Percentiles rank a stretch among this genome's conserved stretches.
Evolutionary conservation across 2,329 filamentous ascomycete species (phyloP).

Genomic region (Pseudogymnoascus sp.): DNA sequence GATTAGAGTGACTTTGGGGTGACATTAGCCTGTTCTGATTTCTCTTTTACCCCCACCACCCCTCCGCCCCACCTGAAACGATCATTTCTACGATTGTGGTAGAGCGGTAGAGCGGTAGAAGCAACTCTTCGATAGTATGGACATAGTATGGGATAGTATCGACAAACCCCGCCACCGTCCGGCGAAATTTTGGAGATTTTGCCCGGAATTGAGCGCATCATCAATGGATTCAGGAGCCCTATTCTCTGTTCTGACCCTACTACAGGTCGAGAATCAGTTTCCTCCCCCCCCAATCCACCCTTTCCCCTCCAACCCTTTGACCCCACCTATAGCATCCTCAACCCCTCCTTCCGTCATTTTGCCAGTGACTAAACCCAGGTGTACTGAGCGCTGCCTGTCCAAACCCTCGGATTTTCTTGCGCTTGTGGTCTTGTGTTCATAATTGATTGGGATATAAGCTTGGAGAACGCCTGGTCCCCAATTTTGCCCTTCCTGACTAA

Average conservation of each 20-base stretch:
- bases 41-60: background rate
- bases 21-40: conserved; percentile 1
- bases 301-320: background rate
- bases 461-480: background rate
- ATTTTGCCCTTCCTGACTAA: background rate
- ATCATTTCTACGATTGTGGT: background rate
- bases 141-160: background rate
- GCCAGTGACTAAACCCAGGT: conserved; percentile 4
- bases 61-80: conserved; percentile 3
- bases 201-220: background rate
- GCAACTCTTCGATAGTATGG: background rate
- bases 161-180: background rate
- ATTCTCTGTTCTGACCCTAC: background rate
- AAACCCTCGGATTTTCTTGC: background rate
- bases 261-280: background rate
- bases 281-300: background rate
- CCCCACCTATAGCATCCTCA: background rate
- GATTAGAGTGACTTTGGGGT: background rate
- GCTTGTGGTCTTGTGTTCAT: conserved; percentile 5
- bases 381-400: background rate
- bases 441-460: conserved; percentile 7
- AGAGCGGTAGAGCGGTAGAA: background rate
- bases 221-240: background rate
- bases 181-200: background rate
- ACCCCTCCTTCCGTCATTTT: conserved; percentile 6